Percentiles rank a stretch among this genome's conserved stretches.
Conservation (phyloP, 805 yeast species). For the Ogataea ramenticola region DNA sequence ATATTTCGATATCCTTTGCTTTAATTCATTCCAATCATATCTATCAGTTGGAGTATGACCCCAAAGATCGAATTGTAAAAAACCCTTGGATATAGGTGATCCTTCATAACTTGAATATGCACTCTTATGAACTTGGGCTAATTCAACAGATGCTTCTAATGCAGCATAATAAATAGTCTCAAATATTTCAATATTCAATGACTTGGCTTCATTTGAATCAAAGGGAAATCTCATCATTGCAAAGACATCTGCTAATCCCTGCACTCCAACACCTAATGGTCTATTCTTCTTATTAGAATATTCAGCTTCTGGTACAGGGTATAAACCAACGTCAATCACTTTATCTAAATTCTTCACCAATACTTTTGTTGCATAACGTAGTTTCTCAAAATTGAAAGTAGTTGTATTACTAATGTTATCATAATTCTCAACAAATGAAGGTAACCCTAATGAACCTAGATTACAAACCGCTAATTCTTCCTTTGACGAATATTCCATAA, state of each 20-base stretch:
- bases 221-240: conserved; percentile 76
- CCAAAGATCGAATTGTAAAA: conserved; percentile 87
- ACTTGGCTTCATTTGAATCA: conserved; percentile 73
- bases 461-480: conserved; percentile 95
- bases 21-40: conserved; percentile 82
- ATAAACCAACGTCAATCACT: conserved; percentile 77
- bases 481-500: conserved; percentile 86
- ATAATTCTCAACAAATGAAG: conserved; percentile 50
- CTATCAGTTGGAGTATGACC: conserved; percentile 64
- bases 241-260: conserved; percentile 90
- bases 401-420: conserved; percentile 23
- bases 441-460: conserved; percentile 84
- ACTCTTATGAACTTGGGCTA: conserved; percentile 62
- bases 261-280: conserved; percentile 97
- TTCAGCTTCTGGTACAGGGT: conserved; percentile 76
- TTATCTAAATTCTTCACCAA: conserved; percentile 71
- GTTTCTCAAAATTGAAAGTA: conserved; percentile 60
- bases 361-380: conserved; percentile 74
- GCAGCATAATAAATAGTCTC: conserved; percentile 96
- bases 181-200: conserved; percentile 75
- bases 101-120: conserved; percentile 65
- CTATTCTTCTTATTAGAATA: conserved; percentile 75
- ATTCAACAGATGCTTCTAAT: conserved; percentile 76
- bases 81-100: conserved; percentile 85
- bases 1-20: conserved; percentile 44